Evolutionary conservation across 2,329 filamentous ascomycete species (phyloP).

Genomic region (Onygena corvina): DNA sequence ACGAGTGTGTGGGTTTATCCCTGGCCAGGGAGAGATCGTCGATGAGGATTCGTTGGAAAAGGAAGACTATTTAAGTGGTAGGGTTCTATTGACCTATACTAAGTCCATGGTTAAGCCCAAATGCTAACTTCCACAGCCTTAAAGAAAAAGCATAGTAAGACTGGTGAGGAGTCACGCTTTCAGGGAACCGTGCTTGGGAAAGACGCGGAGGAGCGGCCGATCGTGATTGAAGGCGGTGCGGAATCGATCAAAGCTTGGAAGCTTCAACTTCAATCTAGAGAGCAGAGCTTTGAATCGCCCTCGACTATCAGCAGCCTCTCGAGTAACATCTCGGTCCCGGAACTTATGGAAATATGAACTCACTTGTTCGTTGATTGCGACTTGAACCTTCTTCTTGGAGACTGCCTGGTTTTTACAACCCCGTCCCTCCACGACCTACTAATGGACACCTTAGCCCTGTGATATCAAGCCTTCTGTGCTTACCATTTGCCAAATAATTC

Average conservation of each 20-base stretch:
- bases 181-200: slow-evolving; percentile 73
- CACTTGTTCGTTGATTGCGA: background rate
- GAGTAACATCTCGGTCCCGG: slow-evolving; percentile 30
- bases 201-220: slow-evolving; percentile 54
- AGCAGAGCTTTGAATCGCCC: slow-evolving; percentile 23
- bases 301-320: slow-evolving; percentile 31
- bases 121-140: slow-evolving; percentile 43
- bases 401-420: too few relatives aligned
- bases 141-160: slow-evolving; percentile 87
- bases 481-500: too few relatives aligned
- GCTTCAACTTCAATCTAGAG: slow-evolving; percentile 26
- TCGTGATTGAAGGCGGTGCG: slow-evolving; percentile 68
- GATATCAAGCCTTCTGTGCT: too few relatives aligned
- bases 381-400: too few relatives aligned
- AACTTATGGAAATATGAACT: slow-evolving; percentile 27
- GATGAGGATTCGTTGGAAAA: slow-evolving; percentile 43
- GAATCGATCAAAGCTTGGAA: slow-evolving; percentile 57
- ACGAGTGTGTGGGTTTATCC: slow-evolving; percentile 64
- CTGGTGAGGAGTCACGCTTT: slow-evolving; percentile 74
- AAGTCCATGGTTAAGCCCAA: background rate
- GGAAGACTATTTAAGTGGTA: slow-evolving; percentile 59
- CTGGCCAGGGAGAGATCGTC: slow-evolving; percentile 41
- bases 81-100: slow-evolving; percentile 18
- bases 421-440: too few relatives aligned
- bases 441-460: too few relatives aligned